Conservation (phyloP, 805 yeast genomes). For the Lipomyces yamanashiensis region DNA sequence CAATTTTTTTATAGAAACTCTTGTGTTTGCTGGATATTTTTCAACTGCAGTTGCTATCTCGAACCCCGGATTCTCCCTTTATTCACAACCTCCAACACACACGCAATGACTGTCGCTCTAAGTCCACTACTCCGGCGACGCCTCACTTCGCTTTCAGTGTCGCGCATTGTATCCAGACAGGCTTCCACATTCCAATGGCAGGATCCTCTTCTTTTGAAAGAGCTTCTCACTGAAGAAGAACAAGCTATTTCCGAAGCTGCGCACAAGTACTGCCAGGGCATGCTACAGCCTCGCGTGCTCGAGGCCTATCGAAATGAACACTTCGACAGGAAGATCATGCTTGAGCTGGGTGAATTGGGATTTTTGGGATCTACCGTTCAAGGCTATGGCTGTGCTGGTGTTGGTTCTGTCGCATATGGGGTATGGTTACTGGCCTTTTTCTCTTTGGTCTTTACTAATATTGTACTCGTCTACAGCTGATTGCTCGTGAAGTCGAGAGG, state of each 20-base stretch:
- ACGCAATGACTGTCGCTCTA: background rate
- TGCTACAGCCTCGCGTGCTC: slow-evolving; percentile 48
- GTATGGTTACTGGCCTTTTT: slow-evolving; percentile 12
- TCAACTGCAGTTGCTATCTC: background rate
- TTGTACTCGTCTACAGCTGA: slow-evolving; percentile 33
- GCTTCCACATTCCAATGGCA: slow-evolving; percentile 46
- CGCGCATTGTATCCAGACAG: slow-evolving; percentile 1
- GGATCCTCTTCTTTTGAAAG: slow-evolving; percentile 46
- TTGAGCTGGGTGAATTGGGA: slow-evolving; percentile 51
- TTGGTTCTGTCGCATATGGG: slow-evolving; percentile 51
- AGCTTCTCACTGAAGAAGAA: slow-evolving; percentile 49
- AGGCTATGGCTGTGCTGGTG: slow-evolving; percentile 54
- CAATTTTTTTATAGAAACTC: no score
- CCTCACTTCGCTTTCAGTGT: background rate
- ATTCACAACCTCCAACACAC: background rate
- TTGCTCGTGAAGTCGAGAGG: slow-evolving; percentile 52
- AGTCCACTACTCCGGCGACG: slow-evolving; percentile 1
- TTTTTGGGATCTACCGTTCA: slow-evolving; percentile 49
- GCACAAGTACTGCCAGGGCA: slow-evolving; percentile 47
- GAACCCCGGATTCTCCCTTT: background rate
- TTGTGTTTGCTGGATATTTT: no score
- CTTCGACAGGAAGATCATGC: slow-evolving; percentile 46
- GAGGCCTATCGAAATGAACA: slow-evolving; percentile 50
- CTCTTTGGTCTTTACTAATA: background rate
- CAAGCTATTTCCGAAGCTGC: slow-evolving; percentile 47